Conservation (phyloP, 495 filamentous ascomycete species). For the Hypoxylon rickii region DNA sequence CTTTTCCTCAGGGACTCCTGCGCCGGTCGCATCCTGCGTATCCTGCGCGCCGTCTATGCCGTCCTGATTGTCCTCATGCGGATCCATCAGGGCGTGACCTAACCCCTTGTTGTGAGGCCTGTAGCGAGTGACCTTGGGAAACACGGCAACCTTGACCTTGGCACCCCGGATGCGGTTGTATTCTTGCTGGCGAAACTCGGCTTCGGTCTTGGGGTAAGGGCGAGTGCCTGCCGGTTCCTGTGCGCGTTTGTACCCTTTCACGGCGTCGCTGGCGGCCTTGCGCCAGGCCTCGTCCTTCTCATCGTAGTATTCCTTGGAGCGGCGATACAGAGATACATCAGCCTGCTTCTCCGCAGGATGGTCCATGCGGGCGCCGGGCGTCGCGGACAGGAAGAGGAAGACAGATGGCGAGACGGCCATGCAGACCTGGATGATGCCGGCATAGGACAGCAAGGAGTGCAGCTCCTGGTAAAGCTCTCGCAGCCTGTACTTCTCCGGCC, state of each 20-base stretch:
- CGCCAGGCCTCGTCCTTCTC: conserved; percentile 16
- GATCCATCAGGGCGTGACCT: too few species aligned
- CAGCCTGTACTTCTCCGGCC: too few species aligned
- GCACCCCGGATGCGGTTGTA: conserved; percentile 40
- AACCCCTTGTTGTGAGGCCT: conserved; percentile 25
- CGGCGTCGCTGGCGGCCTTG: conserved; percentile 1
- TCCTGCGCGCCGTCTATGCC: too few species aligned
- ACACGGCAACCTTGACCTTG: conserved; percentile 47
- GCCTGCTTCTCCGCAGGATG: conserved; percentile 39
- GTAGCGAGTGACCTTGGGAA: conserved; percentile 45
- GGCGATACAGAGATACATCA: conserved; percentile 40
- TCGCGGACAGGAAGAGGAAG: conserved; percentile 47
- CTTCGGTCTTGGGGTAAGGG: conserved; percentile 11
- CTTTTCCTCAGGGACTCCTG: too few species aligned
- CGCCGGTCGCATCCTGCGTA: too few species aligned
- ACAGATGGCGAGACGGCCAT: conserved; percentile 51
- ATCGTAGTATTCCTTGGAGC: conserved; percentile 31
- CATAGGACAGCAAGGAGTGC: conserved; percentile 51
- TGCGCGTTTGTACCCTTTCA: too few species aligned
- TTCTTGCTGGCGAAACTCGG: conserved; percentile 10
- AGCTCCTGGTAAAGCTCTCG: too few species aligned
- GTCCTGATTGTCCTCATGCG: too few species aligned
- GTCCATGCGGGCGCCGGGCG: conserved; percentile 47
- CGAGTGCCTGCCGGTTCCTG: too few species aligned
- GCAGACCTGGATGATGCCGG: conserved; percentile 49